Evolutionary conservation across 805 yeast species (phyloP), one percentile per base, ranked within the genome.

Genomic region (Yamadazyma insecticola): DNA sequence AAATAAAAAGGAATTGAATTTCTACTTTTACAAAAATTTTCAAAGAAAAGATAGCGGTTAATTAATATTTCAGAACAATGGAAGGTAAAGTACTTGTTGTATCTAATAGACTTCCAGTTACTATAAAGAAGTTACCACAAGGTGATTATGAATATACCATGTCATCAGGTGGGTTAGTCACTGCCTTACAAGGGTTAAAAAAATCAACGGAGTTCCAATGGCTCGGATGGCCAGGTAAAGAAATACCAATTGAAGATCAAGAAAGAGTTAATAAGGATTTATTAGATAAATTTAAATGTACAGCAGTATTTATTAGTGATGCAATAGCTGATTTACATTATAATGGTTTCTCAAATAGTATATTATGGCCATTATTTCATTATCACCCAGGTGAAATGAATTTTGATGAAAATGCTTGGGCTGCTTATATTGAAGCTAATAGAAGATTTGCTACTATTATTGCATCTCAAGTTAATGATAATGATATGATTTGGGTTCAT

Each of bases 351-450:
- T 76, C 87, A 41, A 92, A 92, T 59, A 83, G 95, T 11, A 92
- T 92, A 41, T 64, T 92, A 42, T 92, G 99, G 99, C 99, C 99
- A 1, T 62, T 94, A 39, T 92, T 92, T 67, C 99, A 92, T 57
- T 92, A 92, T 60, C 98, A 92, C 53, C 98, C 99, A 1, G 98
- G 97, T 39, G 98, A 94, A 57, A 92, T 94, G 83, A 89, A 86
- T 54, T 92, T 92, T 51, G 98, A 92, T 58, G 98, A 92, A 55
- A 78, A 76, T 40, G 96, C 97, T 1, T 92, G 98, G 98, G 89
- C 89, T 32, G 97, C 97, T 1, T 92, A 92, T 56, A 83, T 87
- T 34, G 92, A 87, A 54, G 97, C 97, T 5, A 92, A 92, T 53
- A 63, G 79, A 36, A 65, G 74, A 38, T 92, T 92, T 63, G 92